Conservation (phyloP, 352 stramenopile genomes). For the Phytophthora idaei region DNA sequence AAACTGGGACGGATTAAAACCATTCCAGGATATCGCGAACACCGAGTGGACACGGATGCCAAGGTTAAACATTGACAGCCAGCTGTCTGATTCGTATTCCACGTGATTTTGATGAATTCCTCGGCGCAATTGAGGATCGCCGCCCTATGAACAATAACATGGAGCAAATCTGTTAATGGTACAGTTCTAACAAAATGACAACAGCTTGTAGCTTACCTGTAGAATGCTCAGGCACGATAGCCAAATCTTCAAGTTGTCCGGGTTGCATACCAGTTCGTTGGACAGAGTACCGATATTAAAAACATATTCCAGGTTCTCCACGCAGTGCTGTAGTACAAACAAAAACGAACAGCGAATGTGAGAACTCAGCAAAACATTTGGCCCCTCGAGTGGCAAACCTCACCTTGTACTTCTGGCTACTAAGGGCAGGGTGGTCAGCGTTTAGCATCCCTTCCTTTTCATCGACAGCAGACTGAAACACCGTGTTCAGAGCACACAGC, state of each 20-base stretch:
- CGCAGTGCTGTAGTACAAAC: conserved; percentile 62
- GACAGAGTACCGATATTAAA: conserved; percentile 82
- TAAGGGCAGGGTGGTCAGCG: conserved; percentile 77
- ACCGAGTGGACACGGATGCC: conserved; percentile 87
- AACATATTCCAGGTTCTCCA: conserved; percentile 89
- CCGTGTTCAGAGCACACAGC: conserved; percentile 59
- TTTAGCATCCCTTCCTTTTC: conserved; percentile 51
- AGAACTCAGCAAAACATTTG: not conserved
- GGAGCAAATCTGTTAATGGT: conserved; percentile 13
- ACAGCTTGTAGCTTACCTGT: conserved; percentile 44
- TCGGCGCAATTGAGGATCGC: conserved; percentile 73
- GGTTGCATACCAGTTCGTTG: conserved; percentile 78
- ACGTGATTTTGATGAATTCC: conserved; percentile 80
- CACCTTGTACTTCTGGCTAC: conserved; percentile 90
- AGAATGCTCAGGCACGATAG: conserved; percentile 69
- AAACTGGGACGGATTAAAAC: conserved; percentile 54
- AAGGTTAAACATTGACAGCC: conserved; percentile 90
- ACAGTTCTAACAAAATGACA: not conserved
- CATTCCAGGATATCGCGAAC: conserved; percentile 81
- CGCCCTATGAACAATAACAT: conserved; percentile 52
- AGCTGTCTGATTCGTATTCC: conserved; percentile 89
- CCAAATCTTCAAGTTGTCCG: conserved; percentile 74
- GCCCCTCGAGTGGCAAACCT: conserved; percentile 1
- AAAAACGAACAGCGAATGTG: conserved; percentile 3
- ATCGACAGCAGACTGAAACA: conserved; percentile 64